Evolutionary conservation across 805 yeast species (phyloP), one percentile per base, ranked within the genome.

Genomic region (Sugiyamaella smithiae): DNA sequence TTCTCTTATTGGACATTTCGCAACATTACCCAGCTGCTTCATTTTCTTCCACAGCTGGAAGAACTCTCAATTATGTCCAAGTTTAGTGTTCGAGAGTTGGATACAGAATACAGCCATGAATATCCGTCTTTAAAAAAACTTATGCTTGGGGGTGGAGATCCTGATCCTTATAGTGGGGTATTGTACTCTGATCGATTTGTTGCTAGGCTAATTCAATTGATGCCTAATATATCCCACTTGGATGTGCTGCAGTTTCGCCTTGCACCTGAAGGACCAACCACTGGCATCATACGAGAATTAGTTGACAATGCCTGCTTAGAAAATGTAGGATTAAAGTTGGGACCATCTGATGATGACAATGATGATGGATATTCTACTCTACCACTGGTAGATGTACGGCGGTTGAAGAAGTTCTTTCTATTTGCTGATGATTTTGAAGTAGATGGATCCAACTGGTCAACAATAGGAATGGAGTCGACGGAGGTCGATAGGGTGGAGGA

Each of bases 141-240:
- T n/a, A 40, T 40, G 43, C 29, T 40, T 3, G 43, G 43, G 6
- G 43, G 43, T 16, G 43, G 43, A 5, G 43, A 40, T 25, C 43
- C 43, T 20, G 43, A 40, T 40, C 43, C 43, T 11, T 40, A 23
- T 14, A 25, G 31, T 9, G 43, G 43, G 31, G 4, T 5, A 16
- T 17, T 40, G 5, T 23, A 23, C 9, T n/a, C 43, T 12, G 43
- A 40, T 23, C 12, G 28, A 22, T 40, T 40, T 17, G 24, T 40
- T 11, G 20, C 43, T 14, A 40, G 29, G 20, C 43, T 40, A 5
- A 17, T 40, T 5, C 3, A 14, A 14, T 14, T 40, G 11, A n/a
- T 40, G 19, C 28, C 28, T 12, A 25, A 25, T 9, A 22, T 40
- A 4, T n/a, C 28, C 12, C 28, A 25, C 12, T 4, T 40, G 29